Conservation (phyloP, 805 yeast genomes). For the Suhomyces sp. region DNA sequence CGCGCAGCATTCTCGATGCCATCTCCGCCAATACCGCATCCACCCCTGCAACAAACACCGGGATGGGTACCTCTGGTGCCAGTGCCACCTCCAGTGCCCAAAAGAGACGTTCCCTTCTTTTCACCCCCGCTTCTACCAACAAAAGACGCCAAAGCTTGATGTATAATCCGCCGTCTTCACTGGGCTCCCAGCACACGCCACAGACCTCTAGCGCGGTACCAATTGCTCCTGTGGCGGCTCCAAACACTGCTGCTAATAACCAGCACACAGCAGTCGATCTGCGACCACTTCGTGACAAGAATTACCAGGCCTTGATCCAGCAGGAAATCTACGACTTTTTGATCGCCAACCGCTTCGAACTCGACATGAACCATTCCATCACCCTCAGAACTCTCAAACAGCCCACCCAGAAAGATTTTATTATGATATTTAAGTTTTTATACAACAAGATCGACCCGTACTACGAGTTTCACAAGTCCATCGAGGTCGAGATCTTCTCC, state of each 20-base stretch:
- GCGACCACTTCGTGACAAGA: slow-evolving; percentile 73
- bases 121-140: slow-evolving; percentile 6
- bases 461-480: slow-evolving; percentile 60
- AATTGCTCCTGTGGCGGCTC: not conserved
- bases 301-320: slow-evolving; percentile 62
- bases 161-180: not conserved
- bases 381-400: slow-evolving; percentile 59
- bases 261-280: slow-evolving; percentile 45
- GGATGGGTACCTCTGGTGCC: slow-evolving; percentile 14
- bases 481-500: slow-evolving; percentile 73
- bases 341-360: slow-evolving; percentile 61
- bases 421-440: slow-evolving; percentile 72
- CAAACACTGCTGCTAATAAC: slow-evolving; percentile 10
- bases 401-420: slow-evolving; percentile 88
- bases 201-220: not conserved
- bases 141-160: not conserved
- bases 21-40: slow-evolving; percentile 18
- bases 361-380: slow-evolving; percentile 69
- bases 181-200: not conserved
- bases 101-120: not conserved
- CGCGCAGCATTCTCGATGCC: slow-evolving; percentile 15
- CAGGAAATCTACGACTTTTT: slow-evolving; percentile 68
- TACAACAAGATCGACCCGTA: slow-evolving; percentile 78
- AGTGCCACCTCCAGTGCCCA: slow-evolving; percentile 5
- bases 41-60: slow-evolving; percentile 16